phyloP scores from a whole-genome alignment of 352 stramenopile species.

The Aphanomyces cochlioides region DNA sequence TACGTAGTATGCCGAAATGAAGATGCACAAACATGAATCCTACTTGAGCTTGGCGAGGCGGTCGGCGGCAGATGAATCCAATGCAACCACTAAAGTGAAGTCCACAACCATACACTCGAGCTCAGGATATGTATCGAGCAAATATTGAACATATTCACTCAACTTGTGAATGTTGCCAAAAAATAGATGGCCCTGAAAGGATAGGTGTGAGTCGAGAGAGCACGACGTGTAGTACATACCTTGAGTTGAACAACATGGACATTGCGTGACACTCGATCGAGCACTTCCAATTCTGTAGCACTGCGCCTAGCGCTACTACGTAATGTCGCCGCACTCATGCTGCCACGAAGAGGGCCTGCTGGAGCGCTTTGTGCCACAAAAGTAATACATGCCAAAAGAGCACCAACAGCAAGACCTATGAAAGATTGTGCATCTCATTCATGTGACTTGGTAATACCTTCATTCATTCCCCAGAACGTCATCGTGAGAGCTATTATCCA shows the following conservation, averaged over 20 bases:
- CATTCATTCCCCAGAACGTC: slow-evolving; percentile 91
- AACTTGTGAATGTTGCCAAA: slow-evolving; percentile 90
- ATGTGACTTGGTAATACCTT: slow-evolving; percentile 34
- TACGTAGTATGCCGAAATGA: not conserved
- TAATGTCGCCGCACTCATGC: slow-evolving; percentile 88
- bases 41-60: slow-evolving; percentile 77
- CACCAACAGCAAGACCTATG: slow-evolving; percentile 75
- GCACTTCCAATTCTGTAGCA: slow-evolving; percentile 74
- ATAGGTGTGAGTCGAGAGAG: too few species aligned
- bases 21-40: not conserved
- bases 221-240: not conserved
- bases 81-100: slow-evolving; percentile 89
- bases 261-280: slow-evolving; percentile 63
- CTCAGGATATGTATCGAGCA: slow-evolving; percentile 45
- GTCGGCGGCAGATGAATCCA: slow-evolving; percentile 84
- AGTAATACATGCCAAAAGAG: slow-evolving; percentile 82
- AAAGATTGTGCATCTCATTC: not conserved
- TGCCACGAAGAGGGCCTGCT: slow-evolving; percentile 84
- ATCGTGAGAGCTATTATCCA: slow-evolving; percentile 88
- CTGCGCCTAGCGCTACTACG: slow-evolving; percentile 69
- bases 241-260: slow-evolving; percentile 82
- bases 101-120: slow-evolving; percentile 75
- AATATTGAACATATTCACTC: slow-evolving; percentile 77
- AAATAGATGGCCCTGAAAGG: slow-evolving; percentile 58
- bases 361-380: slow-evolving; percentile 90